Evolutionary conservation across 1,139 yeast genomes (phyloP).

Genomic region (Candida sojae): DNA sequence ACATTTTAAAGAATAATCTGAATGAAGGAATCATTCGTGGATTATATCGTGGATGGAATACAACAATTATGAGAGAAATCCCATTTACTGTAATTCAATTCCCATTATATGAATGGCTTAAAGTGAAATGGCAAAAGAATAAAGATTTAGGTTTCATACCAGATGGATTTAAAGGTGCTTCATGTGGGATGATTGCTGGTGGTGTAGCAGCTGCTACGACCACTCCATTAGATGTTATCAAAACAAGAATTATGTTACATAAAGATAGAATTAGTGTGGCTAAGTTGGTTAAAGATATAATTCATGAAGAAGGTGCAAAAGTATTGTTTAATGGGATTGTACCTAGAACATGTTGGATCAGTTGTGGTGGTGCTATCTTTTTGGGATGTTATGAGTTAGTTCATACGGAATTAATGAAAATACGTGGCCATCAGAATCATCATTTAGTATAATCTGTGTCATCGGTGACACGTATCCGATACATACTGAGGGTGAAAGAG

Average conservation of each 20-base stretch:
- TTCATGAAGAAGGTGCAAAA: constrained; percentile 62
- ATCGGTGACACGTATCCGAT: too few relatives aligned
- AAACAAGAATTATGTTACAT: constrained; percentile 86
- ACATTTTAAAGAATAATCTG: constrained; percentile 55
- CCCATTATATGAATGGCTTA: constrained; percentile 86
- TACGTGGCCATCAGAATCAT: neutral
- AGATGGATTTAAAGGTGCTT: constrained; percentile 67
- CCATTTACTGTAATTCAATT: constrained; percentile 96
- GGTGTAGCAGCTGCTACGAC: constrained; percentile 93
- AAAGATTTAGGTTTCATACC: constrained; percentile 25
- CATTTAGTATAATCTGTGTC: neutral
- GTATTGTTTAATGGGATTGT: constrained; percentile 85
- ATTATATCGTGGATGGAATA: constrained; percentile 88
- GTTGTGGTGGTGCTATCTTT: constrained; percentile 98
- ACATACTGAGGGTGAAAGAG: too few relatives aligned
- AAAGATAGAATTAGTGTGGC: constrained; percentile 49
- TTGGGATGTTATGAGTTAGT: constrained; percentile 90
- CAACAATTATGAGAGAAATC: constrained; percentile 90
- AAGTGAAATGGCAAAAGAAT: constrained; percentile 47
- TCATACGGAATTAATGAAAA: constrained; percentile 20
- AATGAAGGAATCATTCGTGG: constrained; percentile 83
- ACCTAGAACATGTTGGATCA: constrained; percentile 95
- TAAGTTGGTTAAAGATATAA: constrained; percentile 47
- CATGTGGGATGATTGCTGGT: constrained; percentile 94
- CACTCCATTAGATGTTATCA: constrained; percentile 90